These are phyloP conservation scores for Narthecium ossifragum DNA, from an alignment of 106 monocot species.

Conservation along the genomic window DNA sequence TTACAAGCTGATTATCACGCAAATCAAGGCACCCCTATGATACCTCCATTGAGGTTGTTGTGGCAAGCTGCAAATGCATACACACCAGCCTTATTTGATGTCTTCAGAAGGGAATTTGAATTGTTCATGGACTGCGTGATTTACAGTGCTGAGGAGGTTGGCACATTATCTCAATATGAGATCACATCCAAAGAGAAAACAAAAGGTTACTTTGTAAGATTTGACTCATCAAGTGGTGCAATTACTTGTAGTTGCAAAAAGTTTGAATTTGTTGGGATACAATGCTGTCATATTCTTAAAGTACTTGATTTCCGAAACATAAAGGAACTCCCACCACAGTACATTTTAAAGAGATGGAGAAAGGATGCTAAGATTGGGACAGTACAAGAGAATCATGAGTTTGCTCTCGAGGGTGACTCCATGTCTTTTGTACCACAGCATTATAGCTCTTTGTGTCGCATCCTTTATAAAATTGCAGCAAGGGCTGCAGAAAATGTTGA, in stretches of 20 bases:
- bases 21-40: conserved; percentile 29
- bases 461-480: conserved; percentile 54
- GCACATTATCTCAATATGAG: conserved; percentile 40
- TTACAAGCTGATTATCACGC: conserved; percentile 60
- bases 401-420: conserved; percentile 22
- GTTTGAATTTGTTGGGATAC: conserved; percentile 46
- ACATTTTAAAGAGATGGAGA: conserved; percentile 59
- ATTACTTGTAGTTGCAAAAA: conserved; percentile 56
- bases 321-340: conserved; percentile 55
- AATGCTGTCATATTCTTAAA: conserved; percentile 69
- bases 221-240: conserved; percentile 51
- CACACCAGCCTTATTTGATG: conserved; percentile 51
- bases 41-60: conserved; percentile 40
- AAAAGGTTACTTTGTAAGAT: conserved; percentile 52
- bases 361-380: conserved; percentile 55
- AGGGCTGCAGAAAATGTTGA: conserved; percentile 59
- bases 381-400: conserved; percentile 28
- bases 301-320: conserved; percentile 55
- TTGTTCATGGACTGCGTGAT: conserved; percentile 44
- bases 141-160: conserved; percentile 52
- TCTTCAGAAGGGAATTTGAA: conserved; percentile 57
- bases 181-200: conserved; percentile 38
- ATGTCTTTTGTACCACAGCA: conserved; percentile 29
- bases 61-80: conserved; percentile 57
- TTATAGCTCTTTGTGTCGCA: conserved; percentile 47